A percentile compares a stretch with the other conserved stretches of the same genome.
Conservation (phyloP, 805 yeast species). For the Torulaspora delbrueckii region DNA sequence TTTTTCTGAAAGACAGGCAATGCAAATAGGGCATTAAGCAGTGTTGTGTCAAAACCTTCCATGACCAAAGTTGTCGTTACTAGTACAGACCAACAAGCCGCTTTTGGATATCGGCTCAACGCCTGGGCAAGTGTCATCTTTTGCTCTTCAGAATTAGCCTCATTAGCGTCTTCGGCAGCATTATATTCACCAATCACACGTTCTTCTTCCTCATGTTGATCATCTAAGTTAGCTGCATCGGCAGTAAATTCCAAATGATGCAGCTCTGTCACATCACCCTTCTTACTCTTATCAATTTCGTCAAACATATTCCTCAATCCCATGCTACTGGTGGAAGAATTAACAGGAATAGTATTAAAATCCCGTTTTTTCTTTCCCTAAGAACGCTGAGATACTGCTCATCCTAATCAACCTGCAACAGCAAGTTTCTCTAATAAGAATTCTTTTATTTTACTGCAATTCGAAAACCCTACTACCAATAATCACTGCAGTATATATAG, state of each 20-base stretch:
- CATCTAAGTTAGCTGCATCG: slow-evolving; percentile 2
- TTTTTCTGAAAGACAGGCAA: slow-evolving; percentile 41
- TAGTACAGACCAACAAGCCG: slow-evolving; percentile 45
- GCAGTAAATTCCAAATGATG: slow-evolving; percentile 12
- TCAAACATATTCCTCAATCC: not conserved
- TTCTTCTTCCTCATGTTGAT: slow-evolving; percentile 4
- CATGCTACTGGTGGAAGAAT: not conserved
- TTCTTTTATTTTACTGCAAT: too few species aligned
- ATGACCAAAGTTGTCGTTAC: slow-evolving; percentile 42
- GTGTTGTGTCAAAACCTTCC: slow-evolving; percentile 46
- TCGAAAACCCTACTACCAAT: not conserved
- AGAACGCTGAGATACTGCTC: not conserved
- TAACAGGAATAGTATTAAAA: not conserved
- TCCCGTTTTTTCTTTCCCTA: not conserved
- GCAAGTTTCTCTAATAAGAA: not conserved
- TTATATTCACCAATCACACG: slow-evolving; percentile 1
- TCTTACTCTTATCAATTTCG: not conserved
- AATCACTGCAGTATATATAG: not conserved
- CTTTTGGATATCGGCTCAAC: slow-evolving; percentile 40
- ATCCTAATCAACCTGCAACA: not conserved
- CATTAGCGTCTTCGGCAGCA: slow-evolving; percentile 16
- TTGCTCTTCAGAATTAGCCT: slow-evolving; percentile 25
- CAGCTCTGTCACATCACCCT: slow-evolving; percentile 4
- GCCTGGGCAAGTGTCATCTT: slow-evolving; percentile 34
- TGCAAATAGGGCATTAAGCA: slow-evolving; percentile 42